A percentile compares a stretch with the other conserved stretches of the same genome.
Conservation (phyloP, 2,329 filamentous ascomycete species). For the Scytalidium lignicola region DNA sequence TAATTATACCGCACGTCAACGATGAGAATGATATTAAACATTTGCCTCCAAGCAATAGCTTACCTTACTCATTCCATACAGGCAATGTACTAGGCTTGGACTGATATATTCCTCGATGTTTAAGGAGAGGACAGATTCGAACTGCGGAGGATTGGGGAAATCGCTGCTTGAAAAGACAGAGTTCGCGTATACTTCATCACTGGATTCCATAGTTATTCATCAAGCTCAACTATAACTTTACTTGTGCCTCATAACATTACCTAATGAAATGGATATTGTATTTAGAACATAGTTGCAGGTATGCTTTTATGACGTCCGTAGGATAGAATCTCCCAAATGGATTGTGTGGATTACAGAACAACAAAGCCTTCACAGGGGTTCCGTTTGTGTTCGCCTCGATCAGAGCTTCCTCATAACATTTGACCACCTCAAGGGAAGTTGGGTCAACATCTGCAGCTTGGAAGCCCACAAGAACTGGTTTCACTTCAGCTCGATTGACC, state of each 20-base stretch:
- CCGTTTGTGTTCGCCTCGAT: slow-evolving; percentile 26
- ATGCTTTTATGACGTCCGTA: slow-evolving; percentile 19
- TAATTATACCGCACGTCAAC: too few relatives aligned
- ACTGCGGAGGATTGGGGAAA: slow-evolving; percentile 29
- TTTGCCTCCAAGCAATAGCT: not conserved
- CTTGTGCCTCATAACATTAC: not conserved
- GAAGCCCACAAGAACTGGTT: slow-evolving; percentile 24
- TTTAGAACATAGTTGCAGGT: slow-evolving; percentile 35
- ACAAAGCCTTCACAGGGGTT: slow-evolving; percentile 30
- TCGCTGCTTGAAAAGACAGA: slow-evolving; percentile 34
- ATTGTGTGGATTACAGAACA: slow-evolving; percentile 33
- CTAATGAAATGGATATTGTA: slow-evolving; percentile 39
- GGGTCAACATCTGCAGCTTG: slow-evolving; percentile 25
- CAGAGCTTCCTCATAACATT: slow-evolving; percentile 33
- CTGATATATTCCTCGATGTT: slow-evolving; percentile 39
- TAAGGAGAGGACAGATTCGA: slow-evolving; percentile 45
- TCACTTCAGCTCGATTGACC: slow-evolving; percentile 22
- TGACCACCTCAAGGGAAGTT: slow-evolving; percentile 28
- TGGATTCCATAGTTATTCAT: not conserved
- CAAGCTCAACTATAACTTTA: not conserved
- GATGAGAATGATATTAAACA: too few relatives aligned
- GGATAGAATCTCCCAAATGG: slow-evolving; percentile 19
- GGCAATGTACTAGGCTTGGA: slow-evolving; percentile 35
- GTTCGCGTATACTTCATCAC: slow-evolving; percentile 45
- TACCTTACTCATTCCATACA: slow-evolving; percentile 22